Evolutionary conservation across 2,329 filamentous ascomycete species (phyloP).

Genomic region (Tolypocladium tundrense): DNA sequence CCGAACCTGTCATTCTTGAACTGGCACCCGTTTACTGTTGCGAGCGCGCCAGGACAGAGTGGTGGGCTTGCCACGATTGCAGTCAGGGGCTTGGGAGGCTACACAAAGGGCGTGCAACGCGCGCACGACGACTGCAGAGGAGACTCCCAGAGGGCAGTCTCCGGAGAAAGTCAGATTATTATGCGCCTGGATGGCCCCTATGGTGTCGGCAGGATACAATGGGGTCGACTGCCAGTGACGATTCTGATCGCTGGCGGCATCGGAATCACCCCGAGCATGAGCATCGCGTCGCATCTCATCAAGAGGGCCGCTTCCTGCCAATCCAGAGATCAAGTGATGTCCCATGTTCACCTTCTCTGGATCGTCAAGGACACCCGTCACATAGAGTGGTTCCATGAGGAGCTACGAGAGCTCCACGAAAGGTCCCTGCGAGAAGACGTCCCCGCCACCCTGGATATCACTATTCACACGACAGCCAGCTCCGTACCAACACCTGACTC

Average conservation of each 20-base stretch:
- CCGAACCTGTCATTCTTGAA: constrained; percentile 10
- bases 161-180: not conserved
- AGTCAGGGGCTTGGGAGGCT: constrained; percentile 1
- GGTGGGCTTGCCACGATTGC: constrained; percentile 6
- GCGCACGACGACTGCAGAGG: not conserved
- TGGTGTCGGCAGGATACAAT: constrained; percentile 8
- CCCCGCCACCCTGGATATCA: not conserved
- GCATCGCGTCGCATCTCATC: constrained; percentile 12
- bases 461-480: not conserved
- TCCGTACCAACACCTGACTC: not conserved
- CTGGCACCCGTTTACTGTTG: constrained; percentile 16
- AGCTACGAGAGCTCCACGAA: not conserved
- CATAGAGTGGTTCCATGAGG: not conserved
- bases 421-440: not conserved
- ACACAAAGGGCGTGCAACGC: constrained; percentile 1
- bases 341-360: not conserved
- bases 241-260: constrained; percentile 13
- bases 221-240: constrained; percentile 8
- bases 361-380: not conserved
- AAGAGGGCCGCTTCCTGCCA: not conserved
- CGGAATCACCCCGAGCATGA: constrained; percentile 13
- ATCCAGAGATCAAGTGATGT: not conserved
- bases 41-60: constrained; percentile 4
- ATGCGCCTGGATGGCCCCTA: constrained; percentile 12
- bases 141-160: not conserved